Percentiles rank a stretch among this genome's conserved stretches.
Conservation (phyloP, 352 stramenopile genomes). For the Phytopythium aichiense region DNA sequence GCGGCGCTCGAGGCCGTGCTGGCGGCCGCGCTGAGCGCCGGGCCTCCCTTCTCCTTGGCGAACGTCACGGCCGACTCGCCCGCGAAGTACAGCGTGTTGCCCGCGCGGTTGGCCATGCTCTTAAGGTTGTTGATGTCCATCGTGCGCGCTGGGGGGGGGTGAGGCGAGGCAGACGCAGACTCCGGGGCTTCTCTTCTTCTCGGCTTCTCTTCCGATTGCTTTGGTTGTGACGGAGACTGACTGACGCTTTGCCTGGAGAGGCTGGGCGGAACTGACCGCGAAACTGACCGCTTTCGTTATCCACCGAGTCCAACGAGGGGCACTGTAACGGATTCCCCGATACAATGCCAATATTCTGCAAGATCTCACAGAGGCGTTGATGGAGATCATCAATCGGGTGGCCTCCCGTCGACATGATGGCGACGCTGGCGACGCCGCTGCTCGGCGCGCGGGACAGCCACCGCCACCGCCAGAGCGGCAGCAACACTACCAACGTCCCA, state of each 20-base stretch:
- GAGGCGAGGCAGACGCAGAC: too few species aligned
- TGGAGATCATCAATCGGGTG: background rate
- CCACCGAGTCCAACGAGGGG: too few species aligned
- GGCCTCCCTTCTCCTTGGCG: constrained; percentile 32
- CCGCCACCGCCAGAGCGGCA: background rate
- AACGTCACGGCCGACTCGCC: constrained; percentile 18
- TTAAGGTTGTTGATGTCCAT: constrained; percentile 36
- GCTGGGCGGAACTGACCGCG: too few species aligned
- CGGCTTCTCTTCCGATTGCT: background rate
- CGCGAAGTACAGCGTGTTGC: constrained; percentile 42
- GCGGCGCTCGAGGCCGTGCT: constrained; percentile 46
- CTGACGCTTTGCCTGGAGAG: too few species aligned
- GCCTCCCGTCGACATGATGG: background rate
- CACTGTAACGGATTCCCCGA: too few species aligned
- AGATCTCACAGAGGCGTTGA: background rate
- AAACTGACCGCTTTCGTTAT: too few species aligned
- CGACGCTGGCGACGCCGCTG: constrained; percentile 3
- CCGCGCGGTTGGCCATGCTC: constrained; percentile 39
- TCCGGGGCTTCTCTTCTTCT: background rate
- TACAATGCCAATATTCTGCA: background rate
- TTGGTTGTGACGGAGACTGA: too few species aligned
- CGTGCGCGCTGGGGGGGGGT: background rate
- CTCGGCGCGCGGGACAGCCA: background rate
- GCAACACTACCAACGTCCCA: background rate
- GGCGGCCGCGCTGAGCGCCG: constrained; percentile 20